Conservation (phyloP, 2,329 filamentous ascomycete genomes). For the Metarhizium brunneum region DNA sequence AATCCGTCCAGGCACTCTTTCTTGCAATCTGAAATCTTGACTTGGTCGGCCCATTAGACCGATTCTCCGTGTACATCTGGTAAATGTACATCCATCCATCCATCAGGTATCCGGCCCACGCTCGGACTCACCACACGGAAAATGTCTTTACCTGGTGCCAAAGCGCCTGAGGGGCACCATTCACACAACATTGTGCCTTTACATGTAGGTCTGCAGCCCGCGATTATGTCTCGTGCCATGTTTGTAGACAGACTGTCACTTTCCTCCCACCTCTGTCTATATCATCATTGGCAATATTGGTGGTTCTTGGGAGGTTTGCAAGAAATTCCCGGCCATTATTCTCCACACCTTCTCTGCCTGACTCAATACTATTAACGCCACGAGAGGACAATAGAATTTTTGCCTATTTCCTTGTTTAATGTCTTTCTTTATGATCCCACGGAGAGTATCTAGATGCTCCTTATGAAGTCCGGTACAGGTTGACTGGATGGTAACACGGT, state of each 20-base stretch:
- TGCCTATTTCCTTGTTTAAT: no score
- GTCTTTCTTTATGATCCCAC: no score
- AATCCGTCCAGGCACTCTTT: not conserved
- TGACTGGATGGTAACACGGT: not conserved
- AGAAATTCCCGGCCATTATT: not conserved
- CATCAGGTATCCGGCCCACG: no score
- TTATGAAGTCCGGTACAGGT: no score
- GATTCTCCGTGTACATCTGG: no score
- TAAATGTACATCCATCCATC: no score
- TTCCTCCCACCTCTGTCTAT: not conserved
- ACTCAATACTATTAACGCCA: not conserved
- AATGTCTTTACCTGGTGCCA: no score
- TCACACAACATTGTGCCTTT: no score
- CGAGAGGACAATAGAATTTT: no score
- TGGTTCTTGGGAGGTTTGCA: not conserved
- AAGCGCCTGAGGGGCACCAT: no score
- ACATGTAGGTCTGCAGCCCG: not conserved
- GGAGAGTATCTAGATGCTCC: no score
- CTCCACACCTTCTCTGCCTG: not conserved
- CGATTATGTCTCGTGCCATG: not conserved
- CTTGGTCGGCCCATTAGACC: not conserved
- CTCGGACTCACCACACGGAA: not conserved
- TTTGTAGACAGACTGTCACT: no score
- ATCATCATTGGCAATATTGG: not conserved
- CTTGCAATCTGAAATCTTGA: not conserved